Conservation (phyloP, 495 filamentous ascomycete species). For the Daldinia childiae region DNA sequence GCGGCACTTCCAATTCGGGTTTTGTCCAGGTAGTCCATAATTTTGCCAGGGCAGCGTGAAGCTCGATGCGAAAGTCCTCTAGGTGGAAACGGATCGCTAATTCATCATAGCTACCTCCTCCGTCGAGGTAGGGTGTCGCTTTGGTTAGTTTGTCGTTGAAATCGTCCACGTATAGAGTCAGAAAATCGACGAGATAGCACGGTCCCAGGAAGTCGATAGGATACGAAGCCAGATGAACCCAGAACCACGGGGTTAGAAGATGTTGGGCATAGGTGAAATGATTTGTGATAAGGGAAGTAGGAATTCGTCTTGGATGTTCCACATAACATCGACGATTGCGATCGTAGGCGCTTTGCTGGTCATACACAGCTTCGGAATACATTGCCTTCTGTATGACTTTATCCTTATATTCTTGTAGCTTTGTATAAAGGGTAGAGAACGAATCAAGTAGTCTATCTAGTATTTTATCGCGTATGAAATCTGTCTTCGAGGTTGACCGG, state of each 20-base stretch:
- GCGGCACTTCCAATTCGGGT: conserved; percentile 30
- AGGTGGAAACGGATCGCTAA: conserved; percentile 5
- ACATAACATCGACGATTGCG: conserved; percentile 47
- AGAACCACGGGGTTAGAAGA: conserved; percentile 48
- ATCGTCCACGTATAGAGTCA: not conserved
- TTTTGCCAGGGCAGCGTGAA: not conserved
- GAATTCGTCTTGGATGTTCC: not conserved
- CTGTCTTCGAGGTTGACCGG: not conserved
- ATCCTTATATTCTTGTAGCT: conserved; percentile 33
- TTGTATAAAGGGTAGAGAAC: conserved; percentile 58
- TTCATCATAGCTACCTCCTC: not conserved
- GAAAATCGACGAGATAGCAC: not conserved
- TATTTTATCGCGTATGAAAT: not conserved
- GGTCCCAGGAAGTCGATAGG: not conserved
- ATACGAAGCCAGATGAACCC: conserved; percentile 30
- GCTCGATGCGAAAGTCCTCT: conserved; percentile 16
- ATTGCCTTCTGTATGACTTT: conserved; percentile 24
- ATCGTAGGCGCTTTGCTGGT: conserved; percentile 11
- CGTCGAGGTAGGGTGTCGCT: not conserved
- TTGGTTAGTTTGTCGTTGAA: conserved; percentile 7
- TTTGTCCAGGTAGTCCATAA: conserved; percentile 13
- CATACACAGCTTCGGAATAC: not conserved
- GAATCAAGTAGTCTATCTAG: conserved; percentile 42
- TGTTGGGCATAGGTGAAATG: conserved; percentile 41
- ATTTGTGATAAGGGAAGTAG: conserved; percentile 28